Evolutionary conservation across 257 asterid species (phyloP).

Genomic region (Primulina huaijiensis): DNA sequence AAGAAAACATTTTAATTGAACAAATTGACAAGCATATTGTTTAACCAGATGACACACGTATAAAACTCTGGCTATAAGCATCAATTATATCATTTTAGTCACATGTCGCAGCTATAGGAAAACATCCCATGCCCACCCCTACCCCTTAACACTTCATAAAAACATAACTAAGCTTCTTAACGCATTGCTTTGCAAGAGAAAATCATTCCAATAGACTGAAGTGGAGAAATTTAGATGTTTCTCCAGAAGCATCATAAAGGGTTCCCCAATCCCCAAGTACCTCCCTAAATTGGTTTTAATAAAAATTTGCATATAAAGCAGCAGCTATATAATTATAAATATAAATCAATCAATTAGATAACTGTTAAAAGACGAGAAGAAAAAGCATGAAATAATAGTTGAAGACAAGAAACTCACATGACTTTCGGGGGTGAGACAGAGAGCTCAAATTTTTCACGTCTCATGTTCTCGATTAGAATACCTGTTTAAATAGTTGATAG

Average conservation of each 20-base stretch:
- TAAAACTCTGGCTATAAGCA: conserved; percentile 1
- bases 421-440: conserved; percentile 98
- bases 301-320: neutral
- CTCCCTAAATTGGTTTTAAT: neutral
- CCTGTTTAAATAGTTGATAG: conserved; percentile 43
- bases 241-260: neutral
- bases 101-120: neutral
- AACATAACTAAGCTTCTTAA: neutral
- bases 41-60: conserved; percentile 1
- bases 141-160: neutral
- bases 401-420: conserved; percentile 66
- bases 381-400: conserved; percentile 13
- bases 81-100: conserved; percentile 2
- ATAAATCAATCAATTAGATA: neutral
- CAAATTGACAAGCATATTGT: neutral
- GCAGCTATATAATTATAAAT: neutral
- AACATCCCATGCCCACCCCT: neutral
- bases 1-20: conserved; percentile 3
- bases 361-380: conserved; percentile 1
- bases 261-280: neutral
- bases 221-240: neutral
- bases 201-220: neutral
- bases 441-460: conserved; percentile 97
- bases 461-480: conserved; percentile 94
- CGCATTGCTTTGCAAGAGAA: neutral